A percentile compares a stretch with the other conserved stretches of the same genome.
Evolutionary conservation across 2,329 filamentous ascomycete species (phyloP).

Genomic region (Xenoacremonium recifei): DNA sequence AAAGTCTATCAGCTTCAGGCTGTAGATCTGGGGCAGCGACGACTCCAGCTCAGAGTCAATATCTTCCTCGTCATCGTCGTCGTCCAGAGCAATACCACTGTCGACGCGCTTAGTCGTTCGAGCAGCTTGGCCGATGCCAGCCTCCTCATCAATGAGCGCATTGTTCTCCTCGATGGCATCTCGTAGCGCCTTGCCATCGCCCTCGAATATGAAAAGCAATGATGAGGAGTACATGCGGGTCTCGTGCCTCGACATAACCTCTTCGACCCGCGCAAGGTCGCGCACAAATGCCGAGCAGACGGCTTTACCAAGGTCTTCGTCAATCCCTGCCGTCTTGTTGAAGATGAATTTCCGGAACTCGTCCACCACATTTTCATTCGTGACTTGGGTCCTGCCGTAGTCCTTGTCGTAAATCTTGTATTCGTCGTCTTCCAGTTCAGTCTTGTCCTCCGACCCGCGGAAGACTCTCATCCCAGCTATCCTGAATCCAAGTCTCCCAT

Average conservation of each 20-base stretch:
- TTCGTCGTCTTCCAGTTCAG: conserved; percentile 51
- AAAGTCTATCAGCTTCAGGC: conserved; percentile 92
- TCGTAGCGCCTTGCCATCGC: conserved; percentile 55
- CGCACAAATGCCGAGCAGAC: conserved; percentile 53
- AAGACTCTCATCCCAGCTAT: conserved; percentile 66
- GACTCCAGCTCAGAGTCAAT: conserved; percentile 50
- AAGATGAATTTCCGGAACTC: conserved; percentile 59
- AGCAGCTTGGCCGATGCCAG: conserved; percentile 33
- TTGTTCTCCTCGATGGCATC: conserved; percentile 55
- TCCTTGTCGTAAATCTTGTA: conserved; percentile 64
- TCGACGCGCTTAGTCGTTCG: conserved; percentile 48
- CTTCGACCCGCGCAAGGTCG: conserved; percentile 52
- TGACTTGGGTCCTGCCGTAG: conserved; percentile 55
- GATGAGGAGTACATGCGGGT: conserved; percentile 64
- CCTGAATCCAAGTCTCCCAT: conserved; percentile 59
- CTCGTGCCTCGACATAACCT: conserved; percentile 54
- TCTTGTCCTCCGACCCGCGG: conserved; percentile 51
- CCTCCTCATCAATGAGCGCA: conserved; percentile 50
- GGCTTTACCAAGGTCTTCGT: conserved; percentile 54
- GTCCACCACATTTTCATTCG: conserved; percentile 51
- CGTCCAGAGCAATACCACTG: conserved; percentile 53
- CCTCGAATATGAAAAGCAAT: conserved; percentile 63
- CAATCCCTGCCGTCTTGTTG: conserved; percentile 56
- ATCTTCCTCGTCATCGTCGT: conserved; percentile 41
- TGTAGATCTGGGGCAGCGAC: conserved; percentile 63